Evolutionary conservation across 768 basidiomycete species (phyloP), one percentile per base, ranked within the genome.

Genomic region (Lentinus tigrinus): DNA sequence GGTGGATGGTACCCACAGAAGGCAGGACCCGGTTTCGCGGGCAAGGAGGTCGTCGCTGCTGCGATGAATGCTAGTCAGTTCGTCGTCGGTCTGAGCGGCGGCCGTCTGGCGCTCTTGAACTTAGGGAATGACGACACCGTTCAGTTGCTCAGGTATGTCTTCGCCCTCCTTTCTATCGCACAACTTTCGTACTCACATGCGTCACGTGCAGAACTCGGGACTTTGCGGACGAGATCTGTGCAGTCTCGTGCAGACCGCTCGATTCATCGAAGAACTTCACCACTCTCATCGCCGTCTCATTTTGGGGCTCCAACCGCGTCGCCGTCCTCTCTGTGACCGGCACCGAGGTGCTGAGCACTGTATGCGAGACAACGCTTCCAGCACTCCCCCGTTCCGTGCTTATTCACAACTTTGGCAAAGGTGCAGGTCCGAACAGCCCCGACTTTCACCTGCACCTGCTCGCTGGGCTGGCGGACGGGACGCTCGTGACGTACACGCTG

Each of bases 381-480:
- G 65, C 75, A 73, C 65, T 78, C 73, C 74, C 77, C 13, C 77
- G 74, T 26, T 78, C 76, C 55, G 49, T 82, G 38, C 71, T 86
- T 34, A 63, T 83, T 46, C 79, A 84, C 64, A 84, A 85, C 63
- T 93, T 95, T 68, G 81, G 81, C 36, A 44, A 63, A 50, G 63
- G 77, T 67, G 27, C 59, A 13, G 70, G 69, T 43, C 70, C 26
- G 70, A 76, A 67, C 69, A 65, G 62, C 42, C 62, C 40, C 61
- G 79, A 70, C 63, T 75, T 55, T 72, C 79, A 67, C 65, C 83
- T 75, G 1, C 82, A 87, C 60, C 75, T 95, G 9, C 75, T 96
- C 28, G 83, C 82, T 17, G 93, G 93, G 3, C 76, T 93, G 10
- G 83, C 80, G 3, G 84, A 96, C 67, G 94, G 94, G 2, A 84